Percentiles rank a stretch among this genome's conserved stretches.
Conservation (phyloP, 768 basidiomycete species). For the Boletus patriciae region DNA sequence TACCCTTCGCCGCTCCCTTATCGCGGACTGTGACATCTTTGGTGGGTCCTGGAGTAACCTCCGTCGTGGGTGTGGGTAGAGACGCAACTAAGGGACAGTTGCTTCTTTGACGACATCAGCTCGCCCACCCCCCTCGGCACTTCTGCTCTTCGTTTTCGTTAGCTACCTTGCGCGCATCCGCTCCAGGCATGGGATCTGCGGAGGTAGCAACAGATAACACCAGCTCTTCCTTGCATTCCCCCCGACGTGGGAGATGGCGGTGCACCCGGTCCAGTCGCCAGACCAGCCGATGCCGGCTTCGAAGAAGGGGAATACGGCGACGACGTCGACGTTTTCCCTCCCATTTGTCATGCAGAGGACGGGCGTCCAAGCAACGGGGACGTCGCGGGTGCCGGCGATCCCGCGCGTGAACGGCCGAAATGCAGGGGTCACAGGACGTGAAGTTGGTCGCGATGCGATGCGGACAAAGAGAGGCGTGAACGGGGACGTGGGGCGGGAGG, state of each 20-base stretch:
- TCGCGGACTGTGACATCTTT: background rate
- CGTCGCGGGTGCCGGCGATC: slow-evolving; percentile 22
- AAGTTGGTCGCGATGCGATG: slow-evolving; percentile 28
- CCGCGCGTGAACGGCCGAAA: slow-evolving; percentile 24
- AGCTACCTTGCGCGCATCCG: background rate
- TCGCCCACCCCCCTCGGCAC: background rate
- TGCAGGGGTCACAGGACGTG: slow-evolving; percentile 32
- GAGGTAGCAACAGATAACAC: background rate
- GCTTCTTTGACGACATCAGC: background rate
- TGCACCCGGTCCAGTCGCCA: slow-evolving; percentile 37
- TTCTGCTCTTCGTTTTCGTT: slow-evolving; percentile 1
- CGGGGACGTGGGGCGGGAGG: slow-evolving; percentile 34
- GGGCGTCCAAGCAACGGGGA: slow-evolving; percentile 14
- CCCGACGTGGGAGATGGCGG: slow-evolving; percentile 46
- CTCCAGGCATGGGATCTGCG: background rate
- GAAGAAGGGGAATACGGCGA: slow-evolving; percentile 36
- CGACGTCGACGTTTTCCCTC: slow-evolving; percentile 16
- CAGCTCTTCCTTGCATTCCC: slow-evolving; percentile 8
- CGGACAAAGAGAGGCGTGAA: slow-evolving; percentile 30
- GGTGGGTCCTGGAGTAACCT: background rate
- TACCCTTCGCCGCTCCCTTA: background rate
- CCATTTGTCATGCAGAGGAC: slow-evolving; percentile 2
- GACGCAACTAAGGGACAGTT: background rate
- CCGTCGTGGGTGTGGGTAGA: background rate
- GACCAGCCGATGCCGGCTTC: slow-evolving; percentile 39